These are phyloP conservation scores for Cordyceps militaris DNA, from an alignment of 2,329 filamentous ascomycete species.

Conservation along the genomic window DNA sequence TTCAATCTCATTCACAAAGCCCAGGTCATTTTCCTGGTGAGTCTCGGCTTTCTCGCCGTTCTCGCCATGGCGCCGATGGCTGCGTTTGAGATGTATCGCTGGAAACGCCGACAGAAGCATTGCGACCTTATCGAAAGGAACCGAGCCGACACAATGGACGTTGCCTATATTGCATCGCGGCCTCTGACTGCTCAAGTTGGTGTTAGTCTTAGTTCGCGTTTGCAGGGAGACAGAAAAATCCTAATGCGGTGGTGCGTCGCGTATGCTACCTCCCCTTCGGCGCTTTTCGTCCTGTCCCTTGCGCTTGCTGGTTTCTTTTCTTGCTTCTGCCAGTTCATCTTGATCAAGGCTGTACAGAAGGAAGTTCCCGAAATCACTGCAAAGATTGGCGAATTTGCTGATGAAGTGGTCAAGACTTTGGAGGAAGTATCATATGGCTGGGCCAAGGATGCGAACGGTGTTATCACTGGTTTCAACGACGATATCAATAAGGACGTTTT, in stretches of 20 bases:
- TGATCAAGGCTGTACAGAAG: conserved; percentile 67
- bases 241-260: conserved; percentile 77
- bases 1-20: conserved; percentile 59
- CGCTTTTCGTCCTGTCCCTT: conserved; percentile 79
- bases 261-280: conserved; percentile 78
- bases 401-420: conserved; percentile 65
- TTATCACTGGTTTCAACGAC: conserved; percentile 61
- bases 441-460: conserved; percentile 68
- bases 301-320: conserved; percentile 75
- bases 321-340: conserved; percentile 72
- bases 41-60: conserved; percentile 64
- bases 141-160: conserved; percentile 74
- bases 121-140: conserved; percentile 58
- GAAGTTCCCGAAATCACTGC: conserved; percentile 68
- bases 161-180: conserved; percentile 78
- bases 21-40: conserved; percentile 67
- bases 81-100: conserved; percentile 71
- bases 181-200: conserved; percentile 69
- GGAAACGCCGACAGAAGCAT: conserved; percentile 63
- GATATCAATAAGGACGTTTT: conserved; percentile 81
- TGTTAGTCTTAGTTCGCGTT: conserved; percentile 59
- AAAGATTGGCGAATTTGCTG: conserved; percentile 73
- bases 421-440: conserved; percentile 68
- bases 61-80: conserved; percentile 72
- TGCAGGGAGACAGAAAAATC: conserved; percentile 60